Evolutionary conservation across 495 filamentous ascomycete genomes (phyloP).

Genomic region (Aspergillus funiculosus): DNA sequence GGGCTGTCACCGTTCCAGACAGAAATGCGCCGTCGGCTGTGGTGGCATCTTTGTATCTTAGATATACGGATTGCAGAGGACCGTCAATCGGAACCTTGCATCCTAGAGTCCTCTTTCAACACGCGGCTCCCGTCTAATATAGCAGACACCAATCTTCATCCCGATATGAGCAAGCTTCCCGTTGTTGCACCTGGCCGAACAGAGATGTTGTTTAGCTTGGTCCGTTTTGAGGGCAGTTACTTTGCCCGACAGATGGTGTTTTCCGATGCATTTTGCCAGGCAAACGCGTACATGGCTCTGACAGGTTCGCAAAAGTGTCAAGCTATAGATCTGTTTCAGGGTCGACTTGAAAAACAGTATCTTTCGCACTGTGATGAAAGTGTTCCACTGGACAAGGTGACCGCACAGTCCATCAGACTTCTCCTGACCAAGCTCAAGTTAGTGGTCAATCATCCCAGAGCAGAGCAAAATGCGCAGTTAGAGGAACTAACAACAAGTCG

Average conservation of each 20-base stretch:
- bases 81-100: constrained; percentile 61
- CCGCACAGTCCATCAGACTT: constrained; percentile 55
- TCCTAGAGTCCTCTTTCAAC: constrained; percentile 57
- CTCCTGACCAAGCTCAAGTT: constrained; percentile 62
- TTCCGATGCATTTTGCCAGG: constrained; percentile 20
- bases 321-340: constrained; percentile 52
- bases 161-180: constrained; percentile 51
- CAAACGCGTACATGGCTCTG: constrained; percentile 16
- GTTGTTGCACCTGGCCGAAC: constrained; percentile 48
- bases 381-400: constrained; percentile 61
- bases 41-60: constrained; percentile 67
- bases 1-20: constrained; percentile 63
- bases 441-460: constrained; percentile 31
- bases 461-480: constrained; percentile 18
- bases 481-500: constrained; percentile 21
- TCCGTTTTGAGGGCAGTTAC: constrained; percentile 49
- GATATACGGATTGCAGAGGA: constrained; percentile 68
- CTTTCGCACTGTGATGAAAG: constrained; percentile 50
- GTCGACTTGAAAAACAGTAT: constrained; percentile 57
- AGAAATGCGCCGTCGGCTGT: constrained; percentile 70
- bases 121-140: constrained; percentile 60
- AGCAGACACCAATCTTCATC: constrained; percentile 61
- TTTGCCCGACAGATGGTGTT: constrained; percentile 30
- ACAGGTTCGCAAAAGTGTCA: constrained; percentile 41
- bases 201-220: constrained; percentile 71